These are phyloP conservation scores for Pythium rishiriense DNA, from an alignment of 352 stramenopile species.

Conservation along the genomic window DNA sequence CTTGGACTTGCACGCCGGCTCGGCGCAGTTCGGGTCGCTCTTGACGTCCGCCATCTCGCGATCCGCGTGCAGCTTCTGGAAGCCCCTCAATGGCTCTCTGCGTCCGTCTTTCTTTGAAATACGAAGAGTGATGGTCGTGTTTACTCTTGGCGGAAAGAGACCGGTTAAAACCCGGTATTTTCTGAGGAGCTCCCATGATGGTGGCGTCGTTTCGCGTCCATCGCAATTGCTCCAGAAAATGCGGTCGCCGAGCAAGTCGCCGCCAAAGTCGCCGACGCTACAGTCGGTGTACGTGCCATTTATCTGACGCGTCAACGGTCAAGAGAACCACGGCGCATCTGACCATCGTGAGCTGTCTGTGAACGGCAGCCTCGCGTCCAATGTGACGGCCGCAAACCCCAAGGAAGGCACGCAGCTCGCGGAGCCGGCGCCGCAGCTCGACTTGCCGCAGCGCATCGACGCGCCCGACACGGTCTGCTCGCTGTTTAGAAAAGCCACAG, in stretches of 20 bases:
- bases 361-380: constrained; percentile 42
- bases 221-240: constrained; percentile 8
- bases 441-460: constrained; percentile 78
- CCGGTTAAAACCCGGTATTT: constrained; percentile 21
- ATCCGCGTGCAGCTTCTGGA: constrained; percentile 7
- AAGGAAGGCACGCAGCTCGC: constrained; percentile 76
- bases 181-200: not conserved
- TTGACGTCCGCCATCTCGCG: constrained; percentile 37
- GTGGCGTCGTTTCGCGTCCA: constrained; percentile 19
- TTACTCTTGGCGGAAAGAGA: not conserved
- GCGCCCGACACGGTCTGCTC: constrained; percentile 53
- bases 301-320: not conserved
- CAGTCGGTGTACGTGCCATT: constrained; percentile 29
- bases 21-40: constrained; percentile 82
- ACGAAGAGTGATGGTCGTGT: constrained; percentile 10
- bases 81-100: not conserved
- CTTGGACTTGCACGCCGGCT: constrained; percentile 85
- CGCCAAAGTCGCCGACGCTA: constrained; percentile 34
- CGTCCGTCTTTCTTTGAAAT: not conserved
- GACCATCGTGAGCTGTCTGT: not conserved
- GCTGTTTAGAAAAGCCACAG: not conserved
- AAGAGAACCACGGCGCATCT: too few relatives aligned
- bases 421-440: constrained; percentile 70
- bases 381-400: constrained; percentile 53
- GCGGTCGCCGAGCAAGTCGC: constrained; percentile 53